Conservation (phyloP, 2,329 filamentous ascomycete species). For the Phialemoniopsis sp. region DNA sequence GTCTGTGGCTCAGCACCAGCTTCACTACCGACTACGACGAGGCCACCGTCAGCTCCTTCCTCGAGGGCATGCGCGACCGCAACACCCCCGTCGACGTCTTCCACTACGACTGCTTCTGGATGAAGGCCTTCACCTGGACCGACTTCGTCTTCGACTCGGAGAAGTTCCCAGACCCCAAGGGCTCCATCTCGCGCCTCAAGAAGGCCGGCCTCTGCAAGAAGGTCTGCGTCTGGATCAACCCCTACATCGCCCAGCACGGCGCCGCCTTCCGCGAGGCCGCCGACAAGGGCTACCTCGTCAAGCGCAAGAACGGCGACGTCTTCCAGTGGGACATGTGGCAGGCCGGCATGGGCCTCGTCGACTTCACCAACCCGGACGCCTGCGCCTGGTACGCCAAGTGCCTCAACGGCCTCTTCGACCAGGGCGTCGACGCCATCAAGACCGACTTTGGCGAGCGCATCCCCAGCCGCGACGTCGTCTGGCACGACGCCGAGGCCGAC, state of each 20-base stretch:
- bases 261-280: constrained; percentile 61
- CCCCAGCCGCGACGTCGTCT: constrained; percentile 60
- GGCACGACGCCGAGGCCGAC: constrained; percentile 55
- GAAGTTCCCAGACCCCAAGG: constrained; percentile 64
- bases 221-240: constrained; percentile 74
- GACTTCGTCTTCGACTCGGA: constrained; percentile 68
- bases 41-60: constrained; percentile 61
- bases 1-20: constrained; percentile 72
- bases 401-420: constrained; percentile 60
- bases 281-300: constrained; percentile 64
- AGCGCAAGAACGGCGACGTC: constrained; percentile 63
- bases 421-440: constrained; percentile 69
- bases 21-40: constrained; percentile 74
- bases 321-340: constrained; percentile 80
- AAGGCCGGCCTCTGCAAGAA: constrained; percentile 56
- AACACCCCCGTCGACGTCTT: constrained; percentile 67
- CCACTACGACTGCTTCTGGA: constrained; percentile 77
- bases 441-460: constrained; percentile 75
- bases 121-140: constrained; percentile 71
- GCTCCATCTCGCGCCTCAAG: constrained; percentile 61
- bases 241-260: constrained; percentile 68
- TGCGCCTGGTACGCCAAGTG: constrained; percentile 60
- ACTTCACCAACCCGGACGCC: constrained; percentile 70
- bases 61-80: constrained; percentile 63
- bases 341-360: constrained; percentile 69